A percentile compares a stretch with the other conserved stretches of the same genome.
Evolutionary conservation across 495 filamentous ascomycete genomes (phyloP).

Genomic region (Penicillium pancosmium): DNA sequence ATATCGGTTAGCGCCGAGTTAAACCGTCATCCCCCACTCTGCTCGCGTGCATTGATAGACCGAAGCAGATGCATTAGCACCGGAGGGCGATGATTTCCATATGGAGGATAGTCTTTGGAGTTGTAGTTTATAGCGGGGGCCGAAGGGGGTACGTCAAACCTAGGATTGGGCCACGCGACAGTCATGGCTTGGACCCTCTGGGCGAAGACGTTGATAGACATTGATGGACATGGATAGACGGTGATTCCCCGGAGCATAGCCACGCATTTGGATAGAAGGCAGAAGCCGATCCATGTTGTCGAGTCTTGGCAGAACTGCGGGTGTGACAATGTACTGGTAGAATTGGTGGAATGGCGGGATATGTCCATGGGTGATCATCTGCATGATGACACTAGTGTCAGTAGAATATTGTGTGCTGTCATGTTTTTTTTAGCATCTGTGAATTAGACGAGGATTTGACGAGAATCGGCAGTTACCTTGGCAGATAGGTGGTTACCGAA

Average conservation of each 20-base stretch:
- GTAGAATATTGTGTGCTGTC: not conserved
- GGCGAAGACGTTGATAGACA: not conserved
- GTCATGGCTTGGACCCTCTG: not conserved
- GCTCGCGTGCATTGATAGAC: not conserved
- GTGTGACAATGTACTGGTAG: not conserved
- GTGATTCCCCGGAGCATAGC: not conserved
- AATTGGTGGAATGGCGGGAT: not conserved
- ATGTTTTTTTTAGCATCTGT: not conserved
- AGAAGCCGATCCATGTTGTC: not conserved
- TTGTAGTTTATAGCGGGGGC: no score
- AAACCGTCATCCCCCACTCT: constrained; percentile 1
- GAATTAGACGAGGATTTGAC: no score
- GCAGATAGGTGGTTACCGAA: no score
- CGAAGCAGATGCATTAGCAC: not conserved
- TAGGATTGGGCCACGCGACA: not conserved
- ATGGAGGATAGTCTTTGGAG: no score
- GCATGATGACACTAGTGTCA: not conserved
- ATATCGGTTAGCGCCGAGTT: constrained; percentile 13
- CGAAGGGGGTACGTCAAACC: not conserved
- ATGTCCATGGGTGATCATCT: not conserved
- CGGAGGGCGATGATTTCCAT: no score
- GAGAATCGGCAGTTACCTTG: no score
- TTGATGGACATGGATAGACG: not conserved
- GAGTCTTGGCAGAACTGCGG: not conserved
- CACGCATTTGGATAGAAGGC: not conserved